A percentile compares a stretch with the other conserved stretches of the same genome.
Evolutionary conservation across 129 eudicot species (phyloP).

Genomic region (Saposhnikovia divaricata): DNA sequence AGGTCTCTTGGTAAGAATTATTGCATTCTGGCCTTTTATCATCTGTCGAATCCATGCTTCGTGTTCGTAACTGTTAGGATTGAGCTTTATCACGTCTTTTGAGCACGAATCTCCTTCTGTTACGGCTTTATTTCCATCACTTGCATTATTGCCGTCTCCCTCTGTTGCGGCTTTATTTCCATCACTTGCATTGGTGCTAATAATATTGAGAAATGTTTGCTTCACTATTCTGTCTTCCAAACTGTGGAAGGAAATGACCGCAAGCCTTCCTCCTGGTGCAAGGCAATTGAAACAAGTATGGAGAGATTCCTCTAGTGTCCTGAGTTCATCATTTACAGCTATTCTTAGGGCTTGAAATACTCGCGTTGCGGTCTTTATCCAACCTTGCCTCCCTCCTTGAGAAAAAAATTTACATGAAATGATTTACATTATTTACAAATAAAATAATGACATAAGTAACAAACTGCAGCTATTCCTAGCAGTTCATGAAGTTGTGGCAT

Average conservation of each 20-base stretch:
- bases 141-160: conserved; percentile 4
- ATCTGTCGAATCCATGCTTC: conserved; percentile 78
- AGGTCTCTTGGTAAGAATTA: conserved; percentile 81
- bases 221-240: conserved; percentile 96
- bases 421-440: not conserved
- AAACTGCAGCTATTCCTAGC: not conserved
- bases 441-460: not conserved
- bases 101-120: conserved; percentile 5
- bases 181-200: conserved; percentile 22
- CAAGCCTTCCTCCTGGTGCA: conserved; percentile 91
- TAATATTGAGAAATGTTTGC: conserved; percentile 73
- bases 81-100: conserved; percentile 12
- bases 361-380: conserved; percentile 98
- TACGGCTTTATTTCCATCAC: conserved; percentile 18
- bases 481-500: not conserved
- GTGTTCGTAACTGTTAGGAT: conserved; percentile 15
- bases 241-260: conserved; percentile 92
- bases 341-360: conserved; percentile 92
- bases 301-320: conserved; percentile 60
- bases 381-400: conserved; percentile 91
- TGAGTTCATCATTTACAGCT: conserved; percentile 95
- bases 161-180: conserved; percentile 18
- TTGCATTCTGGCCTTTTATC: conserved; percentile 44
- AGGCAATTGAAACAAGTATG: conserved; percentile 61
- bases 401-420: not conserved